phyloP scores from a whole-genome alignment of 192 early-diverging fungal genomes.

The Bifiguratus adelaidae region DNA sequence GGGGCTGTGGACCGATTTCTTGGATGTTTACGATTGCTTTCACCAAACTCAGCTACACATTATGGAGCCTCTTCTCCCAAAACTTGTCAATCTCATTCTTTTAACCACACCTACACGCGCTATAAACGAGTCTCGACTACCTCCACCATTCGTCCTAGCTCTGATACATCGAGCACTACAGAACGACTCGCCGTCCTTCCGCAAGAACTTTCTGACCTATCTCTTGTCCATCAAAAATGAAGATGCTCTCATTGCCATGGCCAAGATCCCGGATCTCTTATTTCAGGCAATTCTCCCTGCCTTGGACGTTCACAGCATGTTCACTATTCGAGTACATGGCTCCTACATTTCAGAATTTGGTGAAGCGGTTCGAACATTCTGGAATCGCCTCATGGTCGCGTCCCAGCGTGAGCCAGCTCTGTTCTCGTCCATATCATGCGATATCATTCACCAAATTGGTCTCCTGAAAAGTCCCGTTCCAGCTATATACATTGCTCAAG shows the following conservation, averaged over 20 bases:
- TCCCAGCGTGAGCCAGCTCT: no score
- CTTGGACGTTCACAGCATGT: neutral
- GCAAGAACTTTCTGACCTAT: neutral
- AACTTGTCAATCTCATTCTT: conserved; percentile 12
- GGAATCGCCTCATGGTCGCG: neutral
- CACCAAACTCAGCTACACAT: conserved; percentile 32
- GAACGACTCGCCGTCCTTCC: neutral
- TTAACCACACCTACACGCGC: no score
- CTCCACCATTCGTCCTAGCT: neutral
- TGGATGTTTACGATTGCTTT: conserved; percentile 31
- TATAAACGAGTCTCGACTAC: no score
- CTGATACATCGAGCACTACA: neutral
- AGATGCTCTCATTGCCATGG: neutral
- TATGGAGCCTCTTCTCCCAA: conserved; percentile 34
- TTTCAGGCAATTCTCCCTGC: neutral
- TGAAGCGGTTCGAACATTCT: neutral
- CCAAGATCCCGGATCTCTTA: neutral
- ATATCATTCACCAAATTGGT: no score
- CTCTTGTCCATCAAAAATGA: neutral
- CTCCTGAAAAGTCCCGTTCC: no score
- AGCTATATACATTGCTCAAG: no score
- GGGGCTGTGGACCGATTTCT: conserved; percentile 35
- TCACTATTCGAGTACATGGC: neutral
- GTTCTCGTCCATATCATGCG: no score
- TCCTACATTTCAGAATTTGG: neutral